Conservation (phyloP, 2,329 filamentous ascomycete species). For the Fusarium liriodendri region DNA sequence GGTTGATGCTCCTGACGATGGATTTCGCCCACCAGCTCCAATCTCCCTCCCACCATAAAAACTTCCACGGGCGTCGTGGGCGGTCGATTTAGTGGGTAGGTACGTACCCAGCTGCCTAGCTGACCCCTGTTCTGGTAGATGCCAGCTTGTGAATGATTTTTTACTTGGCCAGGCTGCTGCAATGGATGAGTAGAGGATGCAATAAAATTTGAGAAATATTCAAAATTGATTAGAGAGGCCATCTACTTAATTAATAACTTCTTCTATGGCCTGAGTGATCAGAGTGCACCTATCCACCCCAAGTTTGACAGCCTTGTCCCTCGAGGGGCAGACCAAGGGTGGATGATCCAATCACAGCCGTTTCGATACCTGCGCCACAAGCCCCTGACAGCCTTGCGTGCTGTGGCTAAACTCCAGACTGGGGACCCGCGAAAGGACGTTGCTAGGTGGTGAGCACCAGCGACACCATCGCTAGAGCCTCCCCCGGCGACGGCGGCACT, state of each 20-base stretch:
- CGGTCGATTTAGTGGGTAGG: constrained; percentile 42
- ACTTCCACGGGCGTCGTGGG: constrained; percentile 40
- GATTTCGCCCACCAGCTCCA: constrained; percentile 41
- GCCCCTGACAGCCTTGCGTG: constrained; percentile 22
- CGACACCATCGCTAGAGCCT: constrained; percentile 30
- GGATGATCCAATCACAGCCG: constrained; percentile 17
- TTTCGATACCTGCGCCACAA: constrained; percentile 13
- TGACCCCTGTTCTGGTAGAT: background rate
- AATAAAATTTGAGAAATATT: background rate
- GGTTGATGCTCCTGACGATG: constrained; percentile 34
- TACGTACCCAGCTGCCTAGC: constrained; percentile 38
- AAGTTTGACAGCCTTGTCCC: background rate
- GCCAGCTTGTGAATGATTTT: background rate
- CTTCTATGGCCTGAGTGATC: background rate
- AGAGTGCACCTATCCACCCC: background rate
- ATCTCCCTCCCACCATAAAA: constrained; percentile 41
- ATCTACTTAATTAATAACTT: background rate
- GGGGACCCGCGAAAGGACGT: background rate
- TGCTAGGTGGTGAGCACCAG: constrained; percentile 11
- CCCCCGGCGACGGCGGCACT: constrained; percentile 15
- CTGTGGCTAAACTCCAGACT: constrained; percentile 17
- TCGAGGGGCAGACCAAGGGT: too few relatives aligned
- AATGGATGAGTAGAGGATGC: background rate
- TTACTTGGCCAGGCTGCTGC: background rate
- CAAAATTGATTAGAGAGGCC: background rate